phyloP scores from a whole-genome alignment of 768 basidiomycete species.

The Rhodotorula paludigena region DNA sequence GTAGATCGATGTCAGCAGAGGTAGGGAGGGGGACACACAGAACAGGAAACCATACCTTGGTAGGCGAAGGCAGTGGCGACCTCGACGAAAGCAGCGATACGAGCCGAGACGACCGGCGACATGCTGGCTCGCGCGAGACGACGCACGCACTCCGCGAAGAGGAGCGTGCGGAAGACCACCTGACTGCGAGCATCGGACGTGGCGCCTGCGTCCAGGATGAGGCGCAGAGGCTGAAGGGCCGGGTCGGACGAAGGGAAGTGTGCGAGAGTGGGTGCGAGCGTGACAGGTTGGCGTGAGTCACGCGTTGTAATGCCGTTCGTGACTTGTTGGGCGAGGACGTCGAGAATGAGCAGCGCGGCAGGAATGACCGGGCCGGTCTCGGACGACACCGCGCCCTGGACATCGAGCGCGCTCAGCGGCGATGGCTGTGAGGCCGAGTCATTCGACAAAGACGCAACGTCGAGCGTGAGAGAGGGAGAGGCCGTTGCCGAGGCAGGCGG shows the following conservation, averaged over 20 bases:
- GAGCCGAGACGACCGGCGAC: neutral
- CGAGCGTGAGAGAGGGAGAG: neutral
- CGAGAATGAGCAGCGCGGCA: neutral
- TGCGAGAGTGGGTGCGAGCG: neutral
- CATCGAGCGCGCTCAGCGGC: neutral
- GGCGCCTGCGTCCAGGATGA: neutral
- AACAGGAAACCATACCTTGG: neutral
- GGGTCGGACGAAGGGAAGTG: constrained; percentile 8
- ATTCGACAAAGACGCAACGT: neutral
- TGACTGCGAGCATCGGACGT: neutral
- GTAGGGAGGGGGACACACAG: neutral
- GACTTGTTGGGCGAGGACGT: constrained; percentile 11
- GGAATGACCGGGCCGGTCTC: neutral
- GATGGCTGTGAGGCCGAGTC: neutral
- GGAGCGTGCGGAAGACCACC: constrained; percentile 11
- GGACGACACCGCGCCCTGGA: neutral
- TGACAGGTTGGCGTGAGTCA: neutral
- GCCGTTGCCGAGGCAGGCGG: neutral
- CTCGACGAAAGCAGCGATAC: neutral
- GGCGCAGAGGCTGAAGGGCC: neutral
- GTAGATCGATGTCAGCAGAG: neutral
- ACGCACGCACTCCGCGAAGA: neutral
- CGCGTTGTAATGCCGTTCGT: neutral
- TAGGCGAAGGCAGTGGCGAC: neutral
- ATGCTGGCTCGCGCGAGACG: neutral